These are phyloP conservation scores for Brettanomyces nanus DNA, from an alignment of 805 yeast genomes.

Conservation along the genomic window DNA sequence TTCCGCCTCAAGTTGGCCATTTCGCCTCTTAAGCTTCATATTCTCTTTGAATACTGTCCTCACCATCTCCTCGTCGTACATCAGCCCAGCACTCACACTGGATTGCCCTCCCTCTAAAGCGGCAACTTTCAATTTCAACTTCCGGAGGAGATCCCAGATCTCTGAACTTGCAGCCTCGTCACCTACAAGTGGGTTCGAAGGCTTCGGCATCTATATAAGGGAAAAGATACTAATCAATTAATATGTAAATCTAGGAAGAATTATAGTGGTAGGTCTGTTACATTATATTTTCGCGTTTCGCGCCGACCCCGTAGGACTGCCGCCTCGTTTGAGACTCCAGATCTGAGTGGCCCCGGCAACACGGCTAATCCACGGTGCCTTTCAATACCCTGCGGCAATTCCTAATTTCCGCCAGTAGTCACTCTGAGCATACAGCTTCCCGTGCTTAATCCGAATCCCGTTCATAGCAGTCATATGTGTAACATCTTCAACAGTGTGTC, in stretches of 20 bases:
- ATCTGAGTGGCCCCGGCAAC: too few species aligned
- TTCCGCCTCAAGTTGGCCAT: neutral
- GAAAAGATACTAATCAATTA: too few species aligned
- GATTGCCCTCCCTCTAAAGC: neutral
- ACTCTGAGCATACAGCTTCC: slow-evolving; percentile 63
- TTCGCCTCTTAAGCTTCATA: slow-evolving; percentile 1
- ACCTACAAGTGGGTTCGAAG: neutral
- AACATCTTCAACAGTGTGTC: slow-evolving; percentile 38
- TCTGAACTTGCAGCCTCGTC: neutral
- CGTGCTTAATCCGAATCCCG: slow-evolving; percentile 35
- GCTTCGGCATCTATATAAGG: neutral
- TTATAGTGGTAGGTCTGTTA: too few species aligned
- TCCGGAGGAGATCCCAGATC: slow-evolving; percentile 2
- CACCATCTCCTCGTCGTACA: neutral
- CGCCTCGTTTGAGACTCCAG: too few species aligned
- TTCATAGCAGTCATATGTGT: slow-evolving; percentile 50
- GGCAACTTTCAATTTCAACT: neutral
- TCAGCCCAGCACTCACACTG: too few species aligned
- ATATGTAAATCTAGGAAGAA: too few species aligned
- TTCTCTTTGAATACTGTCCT: slow-evolving; percentile 1
- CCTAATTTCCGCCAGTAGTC: slow-evolving; percentile 91
- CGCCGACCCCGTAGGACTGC: too few species aligned
- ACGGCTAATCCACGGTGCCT: too few species aligned
- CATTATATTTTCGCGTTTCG: too few species aligned
- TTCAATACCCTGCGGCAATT: slow-evolving; percentile 56